These are phyloP conservation scores for Dioscorea alata DNA, from an alignment of 106 monocot genomes.

Conservation along the genomic window DNA sequence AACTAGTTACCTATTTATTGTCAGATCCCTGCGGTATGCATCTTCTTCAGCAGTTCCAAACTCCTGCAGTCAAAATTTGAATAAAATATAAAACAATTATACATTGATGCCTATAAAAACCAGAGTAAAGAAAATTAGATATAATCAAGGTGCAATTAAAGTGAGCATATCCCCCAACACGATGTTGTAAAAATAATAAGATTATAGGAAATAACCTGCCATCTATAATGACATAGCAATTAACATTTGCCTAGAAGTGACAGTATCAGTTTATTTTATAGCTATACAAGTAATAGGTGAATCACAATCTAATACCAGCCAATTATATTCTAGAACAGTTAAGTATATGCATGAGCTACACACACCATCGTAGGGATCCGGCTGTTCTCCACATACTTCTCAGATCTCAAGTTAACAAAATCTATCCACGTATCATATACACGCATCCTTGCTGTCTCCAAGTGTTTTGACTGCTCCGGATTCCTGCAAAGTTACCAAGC, in stretches of 20 bases:
- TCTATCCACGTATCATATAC: conserved; percentile 86
- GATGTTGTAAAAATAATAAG: too few species aligned
- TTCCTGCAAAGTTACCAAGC: conserved; percentile 47
- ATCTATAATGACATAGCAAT: too few species aligned
- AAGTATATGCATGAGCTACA: not conserved
- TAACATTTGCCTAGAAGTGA: too few species aligned
- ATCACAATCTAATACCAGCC: too few species aligned
- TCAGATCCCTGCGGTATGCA: conserved; percentile 88
- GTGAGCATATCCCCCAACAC: too few species aligned
- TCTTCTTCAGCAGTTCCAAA: conserved; percentile 95
- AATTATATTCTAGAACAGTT: not conserved
- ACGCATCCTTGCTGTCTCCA: conserved; percentile 97
- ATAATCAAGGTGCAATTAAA: too few species aligned
- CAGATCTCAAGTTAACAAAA: conserved; percentile 98
- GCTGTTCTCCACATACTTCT: conserved; percentile 93
- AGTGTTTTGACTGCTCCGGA: conserved; percentile 96
- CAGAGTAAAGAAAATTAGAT: not conserved
- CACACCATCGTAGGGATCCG: conserved; percentile 91
- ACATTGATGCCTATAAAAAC: not conserved
- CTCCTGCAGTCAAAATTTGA: conserved; percentile 29
- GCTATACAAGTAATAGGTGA: too few species aligned
- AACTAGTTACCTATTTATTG: conserved; percentile 72
- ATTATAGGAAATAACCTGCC: too few species aligned
- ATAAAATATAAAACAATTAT: not conserved
- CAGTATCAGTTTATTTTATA: too few species aligned